Base-by-base conservation (phyloP, 805 yeast species). In the Huiozyma naganishii region DNA sequence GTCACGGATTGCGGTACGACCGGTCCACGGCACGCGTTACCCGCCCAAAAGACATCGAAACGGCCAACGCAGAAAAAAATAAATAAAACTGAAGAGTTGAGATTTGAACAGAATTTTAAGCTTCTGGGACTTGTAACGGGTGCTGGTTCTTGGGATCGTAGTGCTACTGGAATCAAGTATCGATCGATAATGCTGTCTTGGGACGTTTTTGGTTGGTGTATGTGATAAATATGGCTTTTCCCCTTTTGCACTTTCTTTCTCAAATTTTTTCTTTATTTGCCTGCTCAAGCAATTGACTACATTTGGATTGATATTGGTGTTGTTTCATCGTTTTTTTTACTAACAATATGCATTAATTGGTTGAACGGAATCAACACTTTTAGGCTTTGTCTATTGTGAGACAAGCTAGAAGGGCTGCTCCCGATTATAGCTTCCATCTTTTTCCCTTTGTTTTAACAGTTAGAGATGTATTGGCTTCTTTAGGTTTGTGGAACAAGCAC, bases 401-500 rank as follows among this genome's bases (percentile, higher is more conserved):
- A 17, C 23, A 17, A 17, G 23, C 23, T 17, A 17, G 23, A 17
- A 17, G 23, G 17, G 37, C 27, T 35, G 39, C n/a, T 29, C 8
- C 27, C 30, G 27, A 28, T 37, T 28, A 27, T 37, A 8, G 5
- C 32, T 37, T 27, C 7, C n/a, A 30, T 17, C 9, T 37, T 7
- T 30, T 8, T 9, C 4, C 9, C 5, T 30, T 44, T 28, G 32
- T 36, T 32, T 36, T 7, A 17, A 45, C 61, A 76, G 81, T 82
- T 65, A 82, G 78, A 69, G 89, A 83, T 60, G 76, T 81, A 49
- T 70, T 84, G 52, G 80, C 89, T 58, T 80, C 86, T 44, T 71
- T 84, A 41, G 94, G 94, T 52, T 70, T 84, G 52, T 76, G 86
- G 81, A 92, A 90, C 74, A 88, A 92, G 66, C 97, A 90, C 65